These are phyloP conservation scores for Saccharomyces hybrid DNA, from an alignment of 1,139 yeast genomes.

Conservation along the genomic window DNA sequence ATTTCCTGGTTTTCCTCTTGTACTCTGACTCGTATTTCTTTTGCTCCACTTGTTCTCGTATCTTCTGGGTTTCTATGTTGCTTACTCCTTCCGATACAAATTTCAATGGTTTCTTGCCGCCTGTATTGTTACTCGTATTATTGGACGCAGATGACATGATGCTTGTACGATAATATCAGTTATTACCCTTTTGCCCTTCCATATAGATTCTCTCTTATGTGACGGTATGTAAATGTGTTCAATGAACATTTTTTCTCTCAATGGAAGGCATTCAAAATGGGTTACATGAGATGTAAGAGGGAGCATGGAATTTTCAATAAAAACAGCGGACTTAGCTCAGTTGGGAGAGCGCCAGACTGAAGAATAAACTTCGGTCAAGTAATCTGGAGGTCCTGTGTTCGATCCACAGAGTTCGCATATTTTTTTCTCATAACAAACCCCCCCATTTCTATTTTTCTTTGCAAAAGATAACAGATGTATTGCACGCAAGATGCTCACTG, in stretches of 20 bases:
- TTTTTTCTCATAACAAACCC: background rate
- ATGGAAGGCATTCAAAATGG: background rate
- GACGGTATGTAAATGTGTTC: background rate
- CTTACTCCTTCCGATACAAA: slow-evolving; percentile 27
- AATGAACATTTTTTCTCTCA: background rate
- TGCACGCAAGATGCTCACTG: too few relatives aligned
- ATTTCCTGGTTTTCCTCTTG: slow-evolving; percentile 20
- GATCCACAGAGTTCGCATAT: slow-evolving; percentile 77
- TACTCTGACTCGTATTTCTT: slow-evolving; percentile 19
- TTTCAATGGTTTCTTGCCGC: slow-evolving; percentile 6
- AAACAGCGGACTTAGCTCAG: slow-evolving; percentile 13
- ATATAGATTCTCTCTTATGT: background rate
- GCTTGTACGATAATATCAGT: background rate
- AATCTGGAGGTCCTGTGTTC: slow-evolving; percentile 87
- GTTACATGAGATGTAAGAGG: background rate
- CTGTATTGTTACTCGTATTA: background rate
- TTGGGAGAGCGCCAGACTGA: slow-evolving; percentile 17
- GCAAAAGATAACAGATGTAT: too few relatives aligned
- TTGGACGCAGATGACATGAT: background rate
- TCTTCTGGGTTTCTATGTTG: slow-evolving; percentile 20
- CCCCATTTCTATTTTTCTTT: too few relatives aligned
- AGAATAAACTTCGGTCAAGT: slow-evolving; percentile 13
- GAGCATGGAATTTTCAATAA: background rate
- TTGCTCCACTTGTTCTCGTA: slow-evolving; percentile 19
- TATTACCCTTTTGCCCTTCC: background rate